Base-by-base conservation (phyloP, 2,329 filamentous ascomycete species). In the Curvularia lunata region DNA sequence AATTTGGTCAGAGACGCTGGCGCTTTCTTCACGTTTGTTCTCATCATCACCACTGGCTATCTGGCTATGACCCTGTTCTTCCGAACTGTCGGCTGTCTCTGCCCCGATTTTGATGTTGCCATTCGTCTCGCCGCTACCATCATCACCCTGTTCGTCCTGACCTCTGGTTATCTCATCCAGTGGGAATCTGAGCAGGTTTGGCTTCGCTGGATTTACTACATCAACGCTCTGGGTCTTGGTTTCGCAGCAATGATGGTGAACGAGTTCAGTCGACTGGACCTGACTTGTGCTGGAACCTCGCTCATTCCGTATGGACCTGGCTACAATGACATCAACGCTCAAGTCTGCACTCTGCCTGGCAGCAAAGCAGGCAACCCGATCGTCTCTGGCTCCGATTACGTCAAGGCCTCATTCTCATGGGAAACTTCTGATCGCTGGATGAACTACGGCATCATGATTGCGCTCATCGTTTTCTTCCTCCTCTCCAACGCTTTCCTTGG, bases 241-340 rank as follows among this genome's bases (percentile, higher is more conserved):
- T 96, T 97, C 71, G 85, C 88, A 10, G 81, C 87, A 1, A 77
- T 97, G 77, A 95, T 96, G 91, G 86, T 91, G 68, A 97, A 96
- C 69, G 92, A 97, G 71, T 96, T 97, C 68, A 82, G 83, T 34
- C 79, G 85, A 10, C 81, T 91, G 41, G 82, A 88, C 27, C 80
- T 96, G 72, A 86, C 84, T 0, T 97, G 92, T 69, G 85, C 85
- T 0, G 80, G 81, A 1, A 82, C 84, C 43, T 91, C 86, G 0
- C 79, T 96, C 4, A 82, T 96, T 19, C 92, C 92, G 0, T 84
- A 81, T 3, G 92, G 91, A 0, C 81, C 85, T 1, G 85, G 83
- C 1, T 96, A 96, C 67, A 81, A 78, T 57, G 83, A 93, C 59
- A 87, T 92, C 68, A 81, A 85, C 40, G 81, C 93, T 68, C 91